phyloP scores from a whole-genome alignment of 2,329 filamentous ascomycete species.

The Fusarium sp. region DNA sequence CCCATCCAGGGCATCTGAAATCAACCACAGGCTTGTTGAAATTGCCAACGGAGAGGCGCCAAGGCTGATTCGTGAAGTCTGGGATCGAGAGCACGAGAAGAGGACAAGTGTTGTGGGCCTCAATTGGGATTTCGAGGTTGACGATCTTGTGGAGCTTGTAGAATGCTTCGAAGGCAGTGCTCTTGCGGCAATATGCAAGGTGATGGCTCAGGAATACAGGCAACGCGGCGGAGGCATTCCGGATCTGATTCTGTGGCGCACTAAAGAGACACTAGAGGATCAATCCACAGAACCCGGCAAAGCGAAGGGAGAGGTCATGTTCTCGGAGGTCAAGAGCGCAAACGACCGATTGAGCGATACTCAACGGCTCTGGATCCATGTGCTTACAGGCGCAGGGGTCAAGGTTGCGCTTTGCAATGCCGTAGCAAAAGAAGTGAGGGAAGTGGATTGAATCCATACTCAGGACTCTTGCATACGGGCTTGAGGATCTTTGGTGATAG shows the following conservation, averaged over 20 bases:
- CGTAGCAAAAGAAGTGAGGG: constrained; percentile 65
- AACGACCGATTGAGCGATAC: constrained; percentile 97
- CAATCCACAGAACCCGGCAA: constrained; percentile 49
- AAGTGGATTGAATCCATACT: constrained; percentile 53
- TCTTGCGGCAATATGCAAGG: constrained; percentile 87
- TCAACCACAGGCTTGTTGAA: constrained; percentile 86
- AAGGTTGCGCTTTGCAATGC: constrained; percentile 84
- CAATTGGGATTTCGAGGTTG: constrained; percentile 87
- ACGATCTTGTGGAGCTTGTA: constrained; percentile 84
- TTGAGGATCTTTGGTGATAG: constrained; percentile 20
- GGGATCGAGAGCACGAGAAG: constrained; percentile 75
- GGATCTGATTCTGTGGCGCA: constrained; percentile 90
- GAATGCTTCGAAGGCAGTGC: constrained; percentile 83
- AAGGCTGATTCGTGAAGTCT: constrained; percentile 74
- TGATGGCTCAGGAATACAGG: constrained; percentile 95
- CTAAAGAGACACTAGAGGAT: constrained; percentile 47
- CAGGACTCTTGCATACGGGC: constrained; percentile 23
- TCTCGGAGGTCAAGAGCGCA: constrained; percentile 83
- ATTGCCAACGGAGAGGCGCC: constrained; percentile 86
- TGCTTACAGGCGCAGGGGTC: constrained; percentile 86
- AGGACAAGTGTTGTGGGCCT: constrained; percentile 91
- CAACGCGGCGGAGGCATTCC: constrained; percentile 89
- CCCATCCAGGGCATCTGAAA: constrained; percentile 85
- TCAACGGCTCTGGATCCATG: constrained; percentile 96
- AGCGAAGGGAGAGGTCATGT: constrained; percentile 74